phyloP scores from a whole-genome alignment of 2,329 filamentous ascomycete genomes.

The Davidsoniella eucalypti region DNA sequence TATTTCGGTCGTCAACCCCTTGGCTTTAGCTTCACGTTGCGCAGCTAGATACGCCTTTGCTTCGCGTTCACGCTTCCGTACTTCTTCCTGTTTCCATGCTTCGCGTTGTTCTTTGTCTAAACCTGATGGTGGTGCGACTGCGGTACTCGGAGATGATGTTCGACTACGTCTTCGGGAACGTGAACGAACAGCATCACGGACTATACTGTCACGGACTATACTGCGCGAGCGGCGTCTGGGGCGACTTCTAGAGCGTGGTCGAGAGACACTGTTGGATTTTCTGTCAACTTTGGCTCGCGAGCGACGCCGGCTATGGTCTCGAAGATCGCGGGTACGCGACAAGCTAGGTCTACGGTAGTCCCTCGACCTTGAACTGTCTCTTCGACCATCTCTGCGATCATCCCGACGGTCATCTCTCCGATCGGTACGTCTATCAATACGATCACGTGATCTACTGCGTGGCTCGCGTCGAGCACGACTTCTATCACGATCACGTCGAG shows the following conservation, averaged over 20 bases:
- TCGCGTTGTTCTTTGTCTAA: slow-evolving; percentile 34
- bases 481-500: slow-evolving; percentile 19
- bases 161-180: slow-evolving; percentile 26
- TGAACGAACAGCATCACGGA: slow-evolving; percentile 17
- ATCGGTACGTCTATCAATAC: slow-evolving; percentile 19
- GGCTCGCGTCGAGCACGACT: slow-evolving; percentile 20
- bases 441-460: not conserved
- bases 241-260: slow-evolving; percentile 10
- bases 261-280: not conserved
- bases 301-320: slow-evolving; percentile 19
- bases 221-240: slow-evolving; percentile 5
- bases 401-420: slow-evolving; percentile 19
- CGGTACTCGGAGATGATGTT: slow-evolving; percentile 25
- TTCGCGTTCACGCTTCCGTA: slow-evolving; percentile 44
- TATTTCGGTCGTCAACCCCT: slow-evolving; percentile 31
- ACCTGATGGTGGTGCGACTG: slow-evolving; percentile 23
- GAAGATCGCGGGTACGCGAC: slow-evolving; percentile 7
- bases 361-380: not conserved
- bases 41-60: slow-evolving; percentile 48
- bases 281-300: slow-evolving; percentile 16
- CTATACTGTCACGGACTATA: slow-evolving; percentile 15
- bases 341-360: too few species aligned
- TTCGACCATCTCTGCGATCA: slow-evolving; percentile 20
- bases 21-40: slow-evolving; percentile 42
- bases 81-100: slow-evolving; percentile 43